phyloP scores from a whole-genome alignment of 495 filamentous ascomycete species.

The Penicillium salamii region DNA sequence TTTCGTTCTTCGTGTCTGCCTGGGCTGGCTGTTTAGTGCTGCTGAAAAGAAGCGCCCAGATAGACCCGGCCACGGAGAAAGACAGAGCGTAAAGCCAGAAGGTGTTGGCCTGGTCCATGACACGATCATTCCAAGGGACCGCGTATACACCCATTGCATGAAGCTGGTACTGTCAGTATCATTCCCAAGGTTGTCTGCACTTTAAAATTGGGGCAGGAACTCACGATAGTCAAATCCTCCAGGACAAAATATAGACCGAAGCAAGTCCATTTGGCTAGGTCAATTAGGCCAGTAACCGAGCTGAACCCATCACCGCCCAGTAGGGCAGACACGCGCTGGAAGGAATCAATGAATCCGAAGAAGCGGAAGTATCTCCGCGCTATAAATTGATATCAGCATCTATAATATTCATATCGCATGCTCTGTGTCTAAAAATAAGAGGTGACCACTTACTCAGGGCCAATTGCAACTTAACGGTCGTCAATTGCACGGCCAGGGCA shows the following conservation, averaged over 20 bases:
- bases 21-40: neutral
- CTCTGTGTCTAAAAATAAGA: too few species aligned
- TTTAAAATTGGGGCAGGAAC: slow-evolving; percentile 3
- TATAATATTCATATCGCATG: too few species aligned
- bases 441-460: slow-evolving; percentile 30
- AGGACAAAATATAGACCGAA: slow-evolving; percentile 39
- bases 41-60: slow-evolving; percentile 23
- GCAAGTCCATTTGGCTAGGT: slow-evolving; percentile 36
- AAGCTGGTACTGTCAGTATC: slow-evolving; percentile 44
- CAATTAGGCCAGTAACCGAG: slow-evolving; percentile 21
- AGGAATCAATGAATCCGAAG: slow-evolving; percentile 62
- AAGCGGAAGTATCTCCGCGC: slow-evolving; percentile 59
- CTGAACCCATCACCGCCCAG: slow-evolving; percentile 17
- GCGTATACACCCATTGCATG: slow-evolving; percentile 45
- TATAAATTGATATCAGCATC: slow-evolving; percentile 6
- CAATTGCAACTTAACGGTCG: slow-evolving; percentile 32
- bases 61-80: slow-evolving; percentile 27
- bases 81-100: slow-evolving; percentile 62
- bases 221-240: slow-evolving; percentile 42
- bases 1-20: slow-evolving; percentile 10
- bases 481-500: slow-evolving; percentile 23
- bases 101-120: slow-evolving; percentile 54
- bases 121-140: slow-evolving; percentile 26
- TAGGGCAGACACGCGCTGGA: slow-evolving; percentile 43
- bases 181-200: slow-evolving; percentile 1